Conservation (phyloP, 805 yeast species). For the Ogataea saltuana region DNA sequence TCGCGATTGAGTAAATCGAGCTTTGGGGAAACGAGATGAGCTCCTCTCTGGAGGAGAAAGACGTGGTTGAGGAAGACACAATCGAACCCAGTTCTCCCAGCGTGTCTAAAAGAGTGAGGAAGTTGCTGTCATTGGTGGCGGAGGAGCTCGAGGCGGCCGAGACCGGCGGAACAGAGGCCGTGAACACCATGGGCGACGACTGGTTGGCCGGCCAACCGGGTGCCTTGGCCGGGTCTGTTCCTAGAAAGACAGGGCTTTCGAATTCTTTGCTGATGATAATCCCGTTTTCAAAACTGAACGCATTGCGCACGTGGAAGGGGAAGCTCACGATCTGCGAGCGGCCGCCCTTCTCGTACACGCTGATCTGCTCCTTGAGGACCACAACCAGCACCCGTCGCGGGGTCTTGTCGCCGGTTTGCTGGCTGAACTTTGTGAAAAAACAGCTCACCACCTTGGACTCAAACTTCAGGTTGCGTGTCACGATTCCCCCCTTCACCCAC, state of each 20-base stretch:
- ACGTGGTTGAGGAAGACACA: constrained; percentile 68
- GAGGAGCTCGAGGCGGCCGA: constrained; percentile 18
- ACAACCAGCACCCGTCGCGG: constrained; percentile 53
- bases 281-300: constrained; percentile 68
- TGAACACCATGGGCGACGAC: constrained; percentile 10
- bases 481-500: constrained; percentile 51
- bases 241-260: constrained; percentile 11
- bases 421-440: constrained; percentile 55
- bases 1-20: constrained; percentile 47
- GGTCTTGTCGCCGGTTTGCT: constrained; percentile 9
- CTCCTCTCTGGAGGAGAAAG: constrained; percentile 58
- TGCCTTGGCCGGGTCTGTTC: constrained; percentile 1
- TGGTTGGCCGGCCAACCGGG: neutral
- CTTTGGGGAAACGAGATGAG: constrained; percentile 54
- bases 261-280: constrained; percentile 42
- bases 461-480: constrained; percentile 50
- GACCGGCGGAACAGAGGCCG: constrained; percentile 18
- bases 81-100: constrained; percentile 70
- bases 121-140: constrained; percentile 35
- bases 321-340: constrained; percentile 59
- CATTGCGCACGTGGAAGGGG: constrained; percentile 65
- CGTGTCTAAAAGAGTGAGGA: constrained; percentile 74
- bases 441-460: constrained; percentile 58
- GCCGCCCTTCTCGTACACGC: constrained; percentile 64
- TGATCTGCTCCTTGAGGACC: constrained; percentile 57